Evolutionary conservation across 768 basidiomycete genomes (phyloP), one percentile per base, ranked within the genome.

Genomic region (Phylloporus rhodoxanthus): DNA sequence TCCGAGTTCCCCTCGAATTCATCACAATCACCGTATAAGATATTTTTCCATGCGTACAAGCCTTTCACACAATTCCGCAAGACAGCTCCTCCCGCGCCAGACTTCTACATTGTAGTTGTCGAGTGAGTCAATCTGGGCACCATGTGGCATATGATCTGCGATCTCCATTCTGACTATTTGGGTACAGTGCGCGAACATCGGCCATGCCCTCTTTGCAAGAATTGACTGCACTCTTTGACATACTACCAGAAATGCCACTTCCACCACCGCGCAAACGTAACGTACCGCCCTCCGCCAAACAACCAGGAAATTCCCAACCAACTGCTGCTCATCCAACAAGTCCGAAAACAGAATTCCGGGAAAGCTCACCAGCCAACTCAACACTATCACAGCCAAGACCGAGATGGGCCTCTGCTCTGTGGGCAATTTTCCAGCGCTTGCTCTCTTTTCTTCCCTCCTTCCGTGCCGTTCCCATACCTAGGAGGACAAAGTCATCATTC

Each of bases 21-120:
- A 7, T 40, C 13, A 25, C 30, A 53, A 2, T 50, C 55, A 26
- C 43, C 63, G 2, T 97, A 94, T 64, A 72, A 78, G 44, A 76
- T 91, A 4, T 97, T 96, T 70, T 98, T 76, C 67, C 86, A 96
- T 60, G 73, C 91, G 4, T 95, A 94, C 72, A 96, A 95, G 61
- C 95, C 95, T 2, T 82, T 81, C 7, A 90, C 91, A 0, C 75
- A 87, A 8, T 95, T 83, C 71, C 85, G 80, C 63, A 91, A 85
- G 70, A 85, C 81, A 0, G 70, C 78, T 1, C 88, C 86, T 5
- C 82, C 85, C 6, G 73, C 76, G 1, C 91, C 94, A 2, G 91
- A 96, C 66, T 98, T 91, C 67, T 77, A 83, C 44, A 69, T 96
- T 17, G 88, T 89, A 1, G 86, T 94, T 2, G 75, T 97, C 49